Conservation (phyloP, 345 rosid genomes). For the Iberis pinnata region DNA sequence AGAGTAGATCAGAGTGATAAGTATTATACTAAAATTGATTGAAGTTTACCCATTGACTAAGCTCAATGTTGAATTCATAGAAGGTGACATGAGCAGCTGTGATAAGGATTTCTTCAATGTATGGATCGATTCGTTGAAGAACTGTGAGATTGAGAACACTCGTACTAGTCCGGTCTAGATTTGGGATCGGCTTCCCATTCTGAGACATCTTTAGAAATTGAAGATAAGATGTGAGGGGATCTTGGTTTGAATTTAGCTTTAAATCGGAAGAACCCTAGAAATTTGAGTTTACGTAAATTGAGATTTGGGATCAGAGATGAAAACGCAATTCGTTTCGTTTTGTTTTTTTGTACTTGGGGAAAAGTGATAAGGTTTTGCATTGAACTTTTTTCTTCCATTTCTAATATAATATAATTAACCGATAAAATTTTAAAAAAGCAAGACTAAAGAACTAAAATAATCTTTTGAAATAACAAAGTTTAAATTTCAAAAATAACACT, state of each 20-base stretch:
- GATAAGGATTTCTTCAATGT: constrained; percentile 81
- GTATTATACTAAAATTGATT: not conserved
- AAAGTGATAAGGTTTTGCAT: too few relatives aligned
- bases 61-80: constrained; percentile 88
- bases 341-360: too few relatives aligned
- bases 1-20: too few relatives aligned
- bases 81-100: constrained; percentile 94
- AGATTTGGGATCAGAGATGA: constrained; percentile 22
- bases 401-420: too few relatives aligned
- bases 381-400: too few relatives aligned
- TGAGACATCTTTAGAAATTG: constrained; percentile 42
- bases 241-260: too few relatives aligned
- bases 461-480: too few relatives aligned
- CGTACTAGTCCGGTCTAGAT: constrained; percentile 78
- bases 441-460: too few relatives aligned
- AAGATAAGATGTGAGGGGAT: not conserved
- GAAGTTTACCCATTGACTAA: constrained; percentile 65
- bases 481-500: too few relatives aligned
- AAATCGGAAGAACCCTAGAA: constrained; percentile 25
- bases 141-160: constrained; percentile 82
- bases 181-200: constrained; percentile 84
- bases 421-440: too few relatives aligned
- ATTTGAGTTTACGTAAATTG: not conserved
- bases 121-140: constrained; percentile 84
- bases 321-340: too few relatives aligned